phyloP scores from a whole-genome alignment of 1,139 yeast species.

The Geotrichum aggregatum region DNA sequence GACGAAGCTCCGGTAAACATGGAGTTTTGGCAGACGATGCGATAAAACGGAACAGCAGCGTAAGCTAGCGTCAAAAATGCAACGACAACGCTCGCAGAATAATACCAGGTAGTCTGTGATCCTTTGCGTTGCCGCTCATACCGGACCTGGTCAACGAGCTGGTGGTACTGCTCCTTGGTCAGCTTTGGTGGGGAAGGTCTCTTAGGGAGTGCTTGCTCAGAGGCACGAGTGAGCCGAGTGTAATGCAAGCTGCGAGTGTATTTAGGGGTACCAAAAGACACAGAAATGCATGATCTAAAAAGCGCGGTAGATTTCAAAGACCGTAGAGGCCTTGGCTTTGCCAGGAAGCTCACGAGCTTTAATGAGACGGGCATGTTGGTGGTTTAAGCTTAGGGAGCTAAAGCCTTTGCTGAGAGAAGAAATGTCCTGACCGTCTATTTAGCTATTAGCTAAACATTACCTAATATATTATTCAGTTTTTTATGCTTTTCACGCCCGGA shows the following conservation, averaged over 20 bases:
- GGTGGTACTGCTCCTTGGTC: constrained; percentile 20
- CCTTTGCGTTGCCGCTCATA: constrained; percentile 36
- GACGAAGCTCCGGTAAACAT: constrained; percentile 96
- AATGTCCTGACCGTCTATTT: no score
- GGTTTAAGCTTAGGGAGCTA: no score
- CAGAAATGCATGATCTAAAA: neutral
- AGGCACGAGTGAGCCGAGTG: constrained; percentile 1
- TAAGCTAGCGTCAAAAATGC: constrained; percentile 76
- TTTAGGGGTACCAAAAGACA: neutral
- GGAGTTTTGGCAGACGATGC: constrained; percentile 89
- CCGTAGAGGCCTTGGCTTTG: neutral
- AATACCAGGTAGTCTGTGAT: constrained; percentile 57
- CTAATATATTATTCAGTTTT: no score
- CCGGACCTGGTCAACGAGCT: constrained; percentile 36
- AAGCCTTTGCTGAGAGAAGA: no score
- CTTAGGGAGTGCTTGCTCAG: constrained; percentile 9
- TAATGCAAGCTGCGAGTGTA: neutral
- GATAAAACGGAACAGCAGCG: constrained; percentile 87
- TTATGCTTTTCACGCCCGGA: no score
- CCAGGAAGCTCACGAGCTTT: neutral
- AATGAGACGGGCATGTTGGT: neutral
- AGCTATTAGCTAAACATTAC: no score
- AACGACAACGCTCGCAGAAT: constrained; percentile 66
- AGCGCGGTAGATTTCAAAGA: neutral
- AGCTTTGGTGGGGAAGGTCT: constrained; percentile 5